Evolutionary conservation across 768 basidiomycete species (phyloP), one percentile per base, ranked within the genome.

Genomic region (Russula dissimulans): DNA sequence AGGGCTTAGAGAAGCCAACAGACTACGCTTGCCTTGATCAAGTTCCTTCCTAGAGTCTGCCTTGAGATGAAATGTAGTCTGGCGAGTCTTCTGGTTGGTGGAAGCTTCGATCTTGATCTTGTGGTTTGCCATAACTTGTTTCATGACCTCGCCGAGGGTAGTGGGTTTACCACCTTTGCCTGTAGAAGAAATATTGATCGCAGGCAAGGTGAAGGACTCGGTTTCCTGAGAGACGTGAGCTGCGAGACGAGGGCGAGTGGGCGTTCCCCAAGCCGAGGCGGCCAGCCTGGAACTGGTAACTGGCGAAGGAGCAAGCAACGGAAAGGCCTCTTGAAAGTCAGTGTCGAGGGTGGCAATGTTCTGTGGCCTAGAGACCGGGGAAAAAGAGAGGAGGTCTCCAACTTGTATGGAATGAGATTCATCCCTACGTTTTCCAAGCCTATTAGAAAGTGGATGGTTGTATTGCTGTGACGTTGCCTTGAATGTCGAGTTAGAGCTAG

Each of bases 51-150:
- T 84, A 61, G 85, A 85, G 59, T 91, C 88, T 3, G 89, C 87
- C 77, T 89, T 93, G 75, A 99, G 76, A 71, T 91, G 82, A 77
- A 99, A 97, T 39, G 94, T 97, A 57, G 94, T 97, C 70, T 93
- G 86, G 67, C 87, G 85, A 62, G 85, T 80, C 75, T 77, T 85
- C 78, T 92, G 90, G 73, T 94, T 95, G 68, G 83, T 86, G 52
- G 89, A 91, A 56, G 93, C 90, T 72, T 98, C 94, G 62, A 98
- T 76, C 72, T 86, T 89, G 76, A 93, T 88, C 74, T 92, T 95
- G 77, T 87, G 86, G 71, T 89, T 91, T 57, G 78, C 71, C 78
- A 84, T 87, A 70, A 97, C 84, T 75, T 86, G 87, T 73, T 85
- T 90, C 80, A 95, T 85, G 68, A 91, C 80, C 65, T 95, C 93